Evolutionary conservation across 2,329 filamentous ascomycete species (phyloP).

Genomic region (Diplodia mutila): DNA sequence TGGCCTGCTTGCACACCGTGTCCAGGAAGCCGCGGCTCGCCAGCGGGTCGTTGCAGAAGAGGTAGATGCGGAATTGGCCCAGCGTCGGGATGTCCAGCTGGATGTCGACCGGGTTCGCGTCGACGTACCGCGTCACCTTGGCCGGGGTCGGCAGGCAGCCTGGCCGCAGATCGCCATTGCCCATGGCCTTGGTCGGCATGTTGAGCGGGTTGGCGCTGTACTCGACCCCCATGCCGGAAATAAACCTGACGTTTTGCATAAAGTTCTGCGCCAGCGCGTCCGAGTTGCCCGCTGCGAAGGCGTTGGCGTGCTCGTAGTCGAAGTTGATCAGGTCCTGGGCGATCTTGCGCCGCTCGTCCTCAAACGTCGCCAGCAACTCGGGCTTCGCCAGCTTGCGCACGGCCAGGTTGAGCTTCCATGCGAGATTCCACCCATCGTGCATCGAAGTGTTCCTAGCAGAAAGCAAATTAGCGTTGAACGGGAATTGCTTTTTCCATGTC

Average conservation of each 20-base stretch:
- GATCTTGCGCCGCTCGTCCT: conserved; percentile 48
- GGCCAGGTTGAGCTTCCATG: conserved; percentile 50
- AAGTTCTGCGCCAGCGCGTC: conserved; percentile 70
- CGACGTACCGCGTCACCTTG: conserved; percentile 73
- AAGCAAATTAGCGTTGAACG: neutral
- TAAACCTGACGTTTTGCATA: conserved; percentile 71
- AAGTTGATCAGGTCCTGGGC: conserved; percentile 51
- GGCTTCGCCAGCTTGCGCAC: conserved; percentile 45
- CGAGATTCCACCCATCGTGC: conserved; percentile 50
- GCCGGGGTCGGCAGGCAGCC: conserved; percentile 63
- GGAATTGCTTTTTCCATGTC: neutral
- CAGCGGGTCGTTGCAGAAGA: conserved; percentile 65
- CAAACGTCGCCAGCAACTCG: conserved; percentile 44
- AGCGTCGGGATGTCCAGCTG: conserved; percentile 78
- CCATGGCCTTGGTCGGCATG: conserved; percentile 54
- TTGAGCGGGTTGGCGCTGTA: conserved; percentile 69
- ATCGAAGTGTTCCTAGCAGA: conserved; percentile 42
- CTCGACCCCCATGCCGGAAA: conserved; percentile 71
- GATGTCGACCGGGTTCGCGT: conserved; percentile 76
- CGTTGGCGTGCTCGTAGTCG: conserved; percentile 54
- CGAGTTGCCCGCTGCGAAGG: conserved; percentile 64
- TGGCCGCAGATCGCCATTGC: conserved; percentile 40
- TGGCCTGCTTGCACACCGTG: conserved; percentile 61
- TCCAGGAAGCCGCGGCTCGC: conserved; percentile 62
- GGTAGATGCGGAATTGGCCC: conserved; percentile 76